phyloP scores from a whole-genome alignment of 129 eudicot species.

The Saussurea involucrata region DNA sequence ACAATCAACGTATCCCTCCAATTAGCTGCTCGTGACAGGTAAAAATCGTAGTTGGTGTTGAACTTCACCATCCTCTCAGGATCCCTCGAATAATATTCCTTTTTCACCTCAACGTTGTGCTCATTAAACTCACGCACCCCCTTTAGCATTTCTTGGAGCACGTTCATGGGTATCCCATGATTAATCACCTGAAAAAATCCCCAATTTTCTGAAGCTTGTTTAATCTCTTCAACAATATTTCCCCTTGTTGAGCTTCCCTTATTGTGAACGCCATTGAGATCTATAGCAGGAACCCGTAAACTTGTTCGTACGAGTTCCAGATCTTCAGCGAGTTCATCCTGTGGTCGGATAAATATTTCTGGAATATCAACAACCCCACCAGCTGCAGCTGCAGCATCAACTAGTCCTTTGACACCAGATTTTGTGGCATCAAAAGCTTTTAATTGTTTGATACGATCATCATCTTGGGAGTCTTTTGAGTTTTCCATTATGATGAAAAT shows the following conservation, averaged over 20 bases:
- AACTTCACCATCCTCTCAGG: slow-evolving; percentile 21
- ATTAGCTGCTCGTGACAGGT: slow-evolving; percentile 25
- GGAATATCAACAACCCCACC: slow-evolving; percentile 25
- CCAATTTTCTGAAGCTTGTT: slow-evolving; percentile 26
- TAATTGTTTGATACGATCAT: slow-evolving; percentile 22
- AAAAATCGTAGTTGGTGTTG: slow-evolving; percentile 31
- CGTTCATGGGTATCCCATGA: slow-evolving; percentile 29
- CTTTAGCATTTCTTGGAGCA: slow-evolving; percentile 22
- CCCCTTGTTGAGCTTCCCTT: slow-evolving; percentile 1
- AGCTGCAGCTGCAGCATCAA: slow-evolving; percentile 30
- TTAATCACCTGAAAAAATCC: slow-evolving; percentile 34
- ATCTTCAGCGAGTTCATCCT: slow-evolving; percentile 28
- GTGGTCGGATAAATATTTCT: slow-evolving; percentile 21
- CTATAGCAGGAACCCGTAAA: slow-evolving; percentile 27
- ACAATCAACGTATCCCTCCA: slow-evolving; percentile 34
- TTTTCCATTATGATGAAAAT: neutral
- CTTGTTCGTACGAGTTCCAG: slow-evolving; percentile 11
- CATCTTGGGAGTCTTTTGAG: neutral
- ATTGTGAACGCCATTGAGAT: slow-evolving; percentile 16
- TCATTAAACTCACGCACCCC: slow-evolving; percentile 29
- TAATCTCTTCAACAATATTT: slow-evolving; percentile 17
- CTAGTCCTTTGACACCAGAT: slow-evolving; percentile 28
- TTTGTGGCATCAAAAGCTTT: slow-evolving; percentile 28
- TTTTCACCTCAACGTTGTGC: slow-evolving; percentile 19
- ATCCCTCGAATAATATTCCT: slow-evolving; percentile 30